These are phyloP conservation scores for Guadua angustifolia DNA, from an alignment of 176 grass and related monocot genomes.

Conservation along the genomic window DNA sequence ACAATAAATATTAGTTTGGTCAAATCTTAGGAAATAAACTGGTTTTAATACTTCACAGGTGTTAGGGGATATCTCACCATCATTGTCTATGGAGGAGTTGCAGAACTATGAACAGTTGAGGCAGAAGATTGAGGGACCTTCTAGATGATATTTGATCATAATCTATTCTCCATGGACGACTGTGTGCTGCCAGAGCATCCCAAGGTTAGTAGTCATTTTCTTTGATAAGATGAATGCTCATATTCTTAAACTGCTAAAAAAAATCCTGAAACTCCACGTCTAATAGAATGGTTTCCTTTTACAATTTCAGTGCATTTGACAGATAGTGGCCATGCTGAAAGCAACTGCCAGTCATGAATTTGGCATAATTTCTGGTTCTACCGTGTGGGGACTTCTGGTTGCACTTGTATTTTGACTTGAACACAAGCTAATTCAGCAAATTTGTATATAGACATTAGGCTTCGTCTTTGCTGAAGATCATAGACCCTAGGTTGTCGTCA, in stretches of 20 bases:
- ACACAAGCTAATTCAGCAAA: neutral
- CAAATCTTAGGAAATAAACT: neutral
- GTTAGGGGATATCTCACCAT: constrained; percentile 71
- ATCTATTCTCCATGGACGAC: neutral
- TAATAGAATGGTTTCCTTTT: neutral
- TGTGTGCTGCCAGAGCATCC: neutral
- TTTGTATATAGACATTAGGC: constrained; percentile 4
- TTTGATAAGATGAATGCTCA: neutral
- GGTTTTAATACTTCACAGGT: constrained; percentile 48
- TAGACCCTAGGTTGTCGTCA: neutral
- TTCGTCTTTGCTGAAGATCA: neutral
- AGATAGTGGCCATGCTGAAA: neutral
- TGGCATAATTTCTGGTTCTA: neutral
- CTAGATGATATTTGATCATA: constrained; percentile 46
- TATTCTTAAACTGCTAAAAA: neutral
- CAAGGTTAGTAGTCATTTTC: neutral
- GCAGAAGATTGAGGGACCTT: constrained; percentile 76
- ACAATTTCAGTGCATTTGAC: neutral
- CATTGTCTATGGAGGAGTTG: constrained; percentile 65
- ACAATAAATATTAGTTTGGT: neutral
- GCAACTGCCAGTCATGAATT: neutral
- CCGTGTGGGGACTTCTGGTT: neutral
- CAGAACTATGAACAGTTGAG: constrained; percentile 67
- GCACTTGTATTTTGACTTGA: neutral
- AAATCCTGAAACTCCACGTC: neutral